Percentiles rank a stretch among this genome's conserved stretches.
Conservation (phyloP, 371 early-diverging fungal species). For the Capniomyces stellatus region DNA sequence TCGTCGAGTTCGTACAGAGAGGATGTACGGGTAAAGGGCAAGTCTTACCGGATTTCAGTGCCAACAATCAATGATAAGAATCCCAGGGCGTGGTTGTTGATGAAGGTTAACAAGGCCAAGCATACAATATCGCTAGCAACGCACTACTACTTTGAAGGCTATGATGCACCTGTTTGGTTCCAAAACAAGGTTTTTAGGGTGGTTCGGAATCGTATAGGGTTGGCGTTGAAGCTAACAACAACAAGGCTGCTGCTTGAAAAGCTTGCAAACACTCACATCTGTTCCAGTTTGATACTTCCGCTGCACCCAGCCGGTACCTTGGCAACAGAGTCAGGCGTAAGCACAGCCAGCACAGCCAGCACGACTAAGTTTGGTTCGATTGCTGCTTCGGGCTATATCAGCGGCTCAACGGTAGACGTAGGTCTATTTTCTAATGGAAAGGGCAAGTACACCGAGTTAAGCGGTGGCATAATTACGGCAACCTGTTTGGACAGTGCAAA, state of each 20-base stretch:
- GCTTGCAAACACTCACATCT: conserved; percentile 20
- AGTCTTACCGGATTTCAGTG: too few species aligned
- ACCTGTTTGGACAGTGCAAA: too few species aligned
- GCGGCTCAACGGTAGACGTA: too few species aligned
- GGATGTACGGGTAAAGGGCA: too few species aligned
- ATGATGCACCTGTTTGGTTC: conserved; percentile 6
- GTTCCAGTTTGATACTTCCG: conserved; percentile 12
- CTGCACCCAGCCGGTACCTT: conserved; percentile 4
- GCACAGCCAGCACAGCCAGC: too few species aligned
- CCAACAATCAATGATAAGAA: background rate
- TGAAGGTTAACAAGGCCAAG: conserved; percentile 12
- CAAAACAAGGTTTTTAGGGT: conserved; percentile 17
- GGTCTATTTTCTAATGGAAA: background rate
- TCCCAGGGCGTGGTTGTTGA: conserved; percentile 13
- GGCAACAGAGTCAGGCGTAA: background rate
- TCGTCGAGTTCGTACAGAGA: too few species aligned
- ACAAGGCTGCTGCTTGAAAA: conserved; percentile 20
- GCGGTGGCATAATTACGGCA: background rate
- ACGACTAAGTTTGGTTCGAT: background rate
- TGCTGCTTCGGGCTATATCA: too few species aligned
- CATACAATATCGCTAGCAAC: conserved; percentile 20
- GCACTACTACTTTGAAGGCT: conserved; percentile 20
- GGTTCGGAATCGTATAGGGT: conserved; percentile 13
- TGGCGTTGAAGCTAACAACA: conserved; percentile 19
- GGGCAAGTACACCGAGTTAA: background rate